Base-by-base conservation (phyloP, 495 filamentous ascomycete genomes). In the Penicillium simplicissimum region DNA sequence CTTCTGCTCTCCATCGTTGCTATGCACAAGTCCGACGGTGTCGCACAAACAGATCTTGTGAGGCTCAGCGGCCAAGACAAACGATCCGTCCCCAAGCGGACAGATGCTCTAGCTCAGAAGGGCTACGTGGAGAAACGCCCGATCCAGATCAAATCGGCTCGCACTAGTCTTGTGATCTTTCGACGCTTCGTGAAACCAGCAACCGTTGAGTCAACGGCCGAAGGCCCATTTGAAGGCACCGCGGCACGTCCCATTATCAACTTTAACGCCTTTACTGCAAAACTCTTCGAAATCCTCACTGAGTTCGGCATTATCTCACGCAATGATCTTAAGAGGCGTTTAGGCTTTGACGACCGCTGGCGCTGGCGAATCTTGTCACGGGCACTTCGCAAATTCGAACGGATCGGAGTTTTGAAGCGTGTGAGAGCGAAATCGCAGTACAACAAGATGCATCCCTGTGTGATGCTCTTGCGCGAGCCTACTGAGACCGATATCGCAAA, bases 41-140 rank as follows among this genome's bases (percentile, higher is more conserved):
- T 97, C 40, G 74, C 88, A 1, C 94, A 97, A 74, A 85, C 88
- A 8, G 87, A 93, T 19, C 78, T 97, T n/a, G 84, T 87, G 21
- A 82, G 77, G 34, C 69, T 89, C 9, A 92, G 90, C 61, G 87
- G 89, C 19, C 93, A 97, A 74, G 92, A 97, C 71, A 96, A 96
- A 69, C 84, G 92, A 45, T 97, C 93, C 2, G 84, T 96, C 7
- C 92, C 93, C 13, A 85, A 85, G 52, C 82, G 94, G 42, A 97
- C 93, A 1, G 88, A 92, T 62, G 75, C 81, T 1, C 81, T 97
- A 19, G 84, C 84, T 21, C 79, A 81, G 57, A 90, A 89, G 67
- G 94, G 93, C 9, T 96, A 96, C 71, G 92, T 97, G 49, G 87
- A 87, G 38, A 97, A 97, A 74, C 83, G 85, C 37, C 81, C 84